Evolutionary conservation across 2,329 filamentous ascomycete genomes (phyloP).

Genomic region (Plectosphaerella cucumerina): DNA sequence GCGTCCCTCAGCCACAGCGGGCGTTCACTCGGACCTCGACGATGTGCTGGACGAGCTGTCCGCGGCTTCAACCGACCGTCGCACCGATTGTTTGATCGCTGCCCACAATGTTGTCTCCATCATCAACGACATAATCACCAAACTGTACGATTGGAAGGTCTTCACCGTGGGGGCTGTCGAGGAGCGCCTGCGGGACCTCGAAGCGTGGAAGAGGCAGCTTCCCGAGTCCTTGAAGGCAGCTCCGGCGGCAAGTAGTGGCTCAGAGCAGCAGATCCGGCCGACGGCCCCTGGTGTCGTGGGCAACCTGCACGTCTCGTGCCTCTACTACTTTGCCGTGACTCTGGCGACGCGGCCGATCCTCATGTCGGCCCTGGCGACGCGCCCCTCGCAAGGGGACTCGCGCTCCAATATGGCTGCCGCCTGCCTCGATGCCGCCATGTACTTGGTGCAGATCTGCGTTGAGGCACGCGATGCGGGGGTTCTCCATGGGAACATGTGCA

Average conservation of each 20-base stretch:
- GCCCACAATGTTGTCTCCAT: slow-evolving; percentile 37
- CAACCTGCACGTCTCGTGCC: slow-evolving; percentile 50
- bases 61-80: slow-evolving; percentile 14
- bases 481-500: slow-evolving; percentile 51
- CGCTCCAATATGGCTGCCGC: slow-evolving; percentile 42
- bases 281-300: slow-evolving; percentile 31
- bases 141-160: slow-evolving; percentile 35
- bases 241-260: slow-evolving; percentile 29
- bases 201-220: slow-evolving; percentile 39
- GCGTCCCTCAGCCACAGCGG: slow-evolving; percentile 26
- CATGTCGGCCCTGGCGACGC: slow-evolving; percentile 42
- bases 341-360: slow-evolving; percentile 46
- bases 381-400: slow-evolving; percentile 21
- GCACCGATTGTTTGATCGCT: slow-evolving; percentile 28
- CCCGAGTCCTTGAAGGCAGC: slow-evolving; percentile 25
- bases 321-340: slow-evolving; percentile 57
- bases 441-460: slow-evolving; percentile 48
- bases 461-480: slow-evolving; percentile 39
- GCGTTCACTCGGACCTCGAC: slow-evolving; percentile 23
- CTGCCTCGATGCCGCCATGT: slow-evolving; percentile 51
- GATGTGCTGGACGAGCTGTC: slow-evolving; percentile 17
- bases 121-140: slow-evolving; percentile 37
- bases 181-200: slow-evolving; percentile 34
- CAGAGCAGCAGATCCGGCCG: background rate
- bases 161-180: slow-evolving; percentile 29